Percentiles rank a stretch among this genome's conserved stretches.
These are phyloP conservation scores for Globisporangium nodosum DNA, from an alignment of 352 stramenopile species.

Conservation along the genomic window DNA sequence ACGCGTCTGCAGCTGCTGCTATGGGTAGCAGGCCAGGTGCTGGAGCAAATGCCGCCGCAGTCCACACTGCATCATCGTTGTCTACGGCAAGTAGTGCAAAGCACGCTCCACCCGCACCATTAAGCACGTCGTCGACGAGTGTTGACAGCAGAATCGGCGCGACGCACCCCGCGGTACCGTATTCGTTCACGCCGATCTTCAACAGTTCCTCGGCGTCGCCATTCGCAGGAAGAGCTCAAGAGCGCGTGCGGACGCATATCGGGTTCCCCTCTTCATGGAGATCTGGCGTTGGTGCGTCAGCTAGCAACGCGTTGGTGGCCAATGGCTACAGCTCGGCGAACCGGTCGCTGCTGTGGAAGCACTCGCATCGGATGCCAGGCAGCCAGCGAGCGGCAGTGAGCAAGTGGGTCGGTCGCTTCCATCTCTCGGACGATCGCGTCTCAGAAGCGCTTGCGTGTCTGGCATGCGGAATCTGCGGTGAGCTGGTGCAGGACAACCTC, in stretches of 20 bases:
- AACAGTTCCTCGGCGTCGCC: constrained; percentile 1
- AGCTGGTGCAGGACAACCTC: constrained; percentile 68
- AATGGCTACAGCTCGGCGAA: background rate
- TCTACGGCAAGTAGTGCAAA: background rate
- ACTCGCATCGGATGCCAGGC: constrained; percentile 23
- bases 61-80: background rate
- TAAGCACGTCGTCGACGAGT: background rate
- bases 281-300: background rate
- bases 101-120: background rate
- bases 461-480: constrained; percentile 66
- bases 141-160: background rate
- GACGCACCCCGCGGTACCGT: background rate
- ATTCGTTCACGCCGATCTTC: constrained; percentile 10
- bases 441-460: constrained; percentile 46
- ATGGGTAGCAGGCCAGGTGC: background rate
- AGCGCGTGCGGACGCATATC: constrained; percentile 5
- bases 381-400: constrained; percentile 14
- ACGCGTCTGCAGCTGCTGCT: background rate
- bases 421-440: constrained; percentile 32
- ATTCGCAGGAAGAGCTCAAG: constrained; percentile 1
- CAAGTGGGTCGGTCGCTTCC: constrained; percentile 38
- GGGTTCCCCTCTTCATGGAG: constrained; percentile 12
- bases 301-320: background rate
- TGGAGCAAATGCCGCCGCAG: background rate
- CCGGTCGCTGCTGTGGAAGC: constrained; percentile 36